Evolutionary conservation across 352 stramenopile species (phyloP).

Genomic region (Phytophthora idaei): DNA sequence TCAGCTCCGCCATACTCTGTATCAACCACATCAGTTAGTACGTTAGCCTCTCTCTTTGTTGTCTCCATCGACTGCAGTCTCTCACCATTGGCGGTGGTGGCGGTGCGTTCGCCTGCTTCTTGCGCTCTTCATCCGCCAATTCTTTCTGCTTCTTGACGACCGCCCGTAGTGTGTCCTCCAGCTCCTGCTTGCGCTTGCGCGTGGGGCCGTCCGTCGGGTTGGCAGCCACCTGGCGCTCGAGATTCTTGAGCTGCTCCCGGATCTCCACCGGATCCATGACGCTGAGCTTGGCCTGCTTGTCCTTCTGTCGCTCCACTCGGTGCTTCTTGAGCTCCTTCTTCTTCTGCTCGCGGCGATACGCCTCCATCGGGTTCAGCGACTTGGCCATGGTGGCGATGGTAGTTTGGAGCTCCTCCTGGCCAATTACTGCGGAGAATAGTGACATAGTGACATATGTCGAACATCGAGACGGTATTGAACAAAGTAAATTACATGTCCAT

Average conservation of each 20-base stretch:
- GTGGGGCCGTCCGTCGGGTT: conserved; percentile 73
- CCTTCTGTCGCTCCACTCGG: conserved; percentile 56
- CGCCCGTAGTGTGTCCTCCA: conserved; percentile 70
- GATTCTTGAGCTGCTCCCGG: conserved; percentile 60
- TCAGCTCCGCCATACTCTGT: conserved; percentile 62
- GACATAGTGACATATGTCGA: conserved; percentile 4
- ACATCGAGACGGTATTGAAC: neutral
- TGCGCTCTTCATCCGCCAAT: conserved; percentile 48
- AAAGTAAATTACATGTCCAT: too few species aligned
- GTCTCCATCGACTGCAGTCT: neutral
- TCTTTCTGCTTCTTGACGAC: conserved; percentile 79
- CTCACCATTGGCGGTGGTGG: conserved; percentile 39
- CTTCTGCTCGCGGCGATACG: conserved; percentile 79
- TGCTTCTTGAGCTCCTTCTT: conserved; percentile 89
- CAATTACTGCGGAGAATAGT: conserved; percentile 1
- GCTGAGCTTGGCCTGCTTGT: conserved; percentile 65
- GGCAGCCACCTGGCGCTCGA: conserved; percentile 62
- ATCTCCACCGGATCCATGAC: conserved; percentile 65
- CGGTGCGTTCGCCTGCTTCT: conserved; percentile 41
- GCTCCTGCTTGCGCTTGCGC: conserved; percentile 78
- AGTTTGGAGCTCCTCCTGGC: neutral
- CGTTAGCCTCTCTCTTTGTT: neutral
- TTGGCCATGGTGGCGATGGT: conserved; percentile 46
- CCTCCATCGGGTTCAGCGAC: conserved; percentile 75
- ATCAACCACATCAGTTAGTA: conserved; percentile 9